A percentile compares a stretch with the other conserved stretches of the same genome.
These are phyloP conservation scores for Colletotrichum gigasporum DNA, from an alignment of 2,329 filamentous ascomycete genomes.

Conservation along the genomic window DNA sequence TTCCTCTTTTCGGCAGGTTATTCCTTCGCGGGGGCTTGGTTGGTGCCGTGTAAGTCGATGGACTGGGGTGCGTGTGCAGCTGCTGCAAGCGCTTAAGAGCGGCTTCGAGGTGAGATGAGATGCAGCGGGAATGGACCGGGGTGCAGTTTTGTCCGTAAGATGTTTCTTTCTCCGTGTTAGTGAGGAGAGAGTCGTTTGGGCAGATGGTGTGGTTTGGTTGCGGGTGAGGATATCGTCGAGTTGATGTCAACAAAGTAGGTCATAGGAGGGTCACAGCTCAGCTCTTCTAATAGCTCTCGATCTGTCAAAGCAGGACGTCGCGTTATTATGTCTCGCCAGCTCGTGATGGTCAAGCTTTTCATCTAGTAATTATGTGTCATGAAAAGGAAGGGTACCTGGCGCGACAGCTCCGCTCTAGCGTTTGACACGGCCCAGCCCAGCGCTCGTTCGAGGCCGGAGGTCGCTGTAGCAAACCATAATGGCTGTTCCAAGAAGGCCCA, in stretches of 20 bases:
- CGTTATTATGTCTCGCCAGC: slow-evolving; percentile 35
- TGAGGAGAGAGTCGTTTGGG: too few relatives aligned
- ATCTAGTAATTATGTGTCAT: slow-evolving; percentile 51
- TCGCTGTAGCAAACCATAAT: not conserved
- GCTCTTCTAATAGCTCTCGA: slow-evolving; percentile 4
- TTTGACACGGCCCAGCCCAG: slow-evolving; percentile 20
- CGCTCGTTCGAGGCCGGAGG: not conserved
- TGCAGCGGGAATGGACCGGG: too few relatives aligned
- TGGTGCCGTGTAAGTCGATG: too few relatives aligned
- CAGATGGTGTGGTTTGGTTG: not conserved
- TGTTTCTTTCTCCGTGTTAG: too few relatives aligned
- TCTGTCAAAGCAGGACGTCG: slow-evolving; percentile 12
- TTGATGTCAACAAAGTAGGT: not conserved
- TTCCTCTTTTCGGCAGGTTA: too few relatives aligned
- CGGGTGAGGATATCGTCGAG: slow-evolving; percentile 15
- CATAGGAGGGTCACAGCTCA: not conserved
- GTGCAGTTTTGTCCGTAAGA: not conserved
- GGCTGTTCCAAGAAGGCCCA: not conserved
- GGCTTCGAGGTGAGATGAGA: too few relatives aligned
- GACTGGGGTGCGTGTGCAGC: too few relatives aligned
- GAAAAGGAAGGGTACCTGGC: slow-evolving; percentile 28
- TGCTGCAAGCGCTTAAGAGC: too few relatives aligned
- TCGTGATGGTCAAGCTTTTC: slow-evolving; percentile 40
- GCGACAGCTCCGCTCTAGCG: slow-evolving; percentile 28
- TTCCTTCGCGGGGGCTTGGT: too few relatives aligned